Evolutionary conservation across 2,329 filamentous ascomycete genomes (phyloP).

Genomic region (Pseudogymnoascus sp.): DNA sequence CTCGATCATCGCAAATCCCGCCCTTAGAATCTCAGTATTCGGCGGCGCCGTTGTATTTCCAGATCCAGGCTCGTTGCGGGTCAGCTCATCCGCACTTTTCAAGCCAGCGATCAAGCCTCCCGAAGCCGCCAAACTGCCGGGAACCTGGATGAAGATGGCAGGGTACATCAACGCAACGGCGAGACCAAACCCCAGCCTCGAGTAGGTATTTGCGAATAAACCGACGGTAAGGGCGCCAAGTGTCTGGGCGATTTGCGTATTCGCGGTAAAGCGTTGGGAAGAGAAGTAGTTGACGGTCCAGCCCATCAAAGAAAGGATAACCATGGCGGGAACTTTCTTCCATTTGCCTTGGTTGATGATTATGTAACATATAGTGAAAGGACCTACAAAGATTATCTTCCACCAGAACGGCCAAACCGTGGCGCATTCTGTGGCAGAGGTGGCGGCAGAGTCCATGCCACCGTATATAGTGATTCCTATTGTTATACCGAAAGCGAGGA

Average conservation of each 20-base stretch:
- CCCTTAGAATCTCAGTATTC: conserved; percentile 33
- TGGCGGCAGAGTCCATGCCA: conserved; percentile 40
- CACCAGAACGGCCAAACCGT: conserved; percentile 42
- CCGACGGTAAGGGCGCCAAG: conserved; percentile 71
- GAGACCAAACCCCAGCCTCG: conserved; percentile 51
- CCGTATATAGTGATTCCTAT: conserved; percentile 50
- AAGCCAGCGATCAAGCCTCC: conserved; percentile 55
- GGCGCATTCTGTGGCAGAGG: conserved; percentile 38
- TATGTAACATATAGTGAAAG: conserved; percentile 65
- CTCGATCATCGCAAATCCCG: conserved; percentile 35
- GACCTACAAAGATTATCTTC: conserved; percentile 65
- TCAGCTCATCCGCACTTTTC: conserved; percentile 48
- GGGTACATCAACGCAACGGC: conserved; percentile 80
- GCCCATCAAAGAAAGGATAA: conserved; percentile 63
- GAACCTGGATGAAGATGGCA: conserved; percentile 70
- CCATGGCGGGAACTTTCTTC: conserved; percentile 73
- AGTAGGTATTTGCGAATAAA: conserved; percentile 70
- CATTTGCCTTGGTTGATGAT: conserved; percentile 76
- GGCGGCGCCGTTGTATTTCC: conserved; percentile 20
- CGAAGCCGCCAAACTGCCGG: conserved; percentile 51
- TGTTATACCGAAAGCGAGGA: conserved; percentile 50
- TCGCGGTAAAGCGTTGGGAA: conserved; percentile 57
- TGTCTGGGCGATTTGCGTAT: conserved; percentile 69
- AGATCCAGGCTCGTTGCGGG: conserved; percentile 23
- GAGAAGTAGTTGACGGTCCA: conserved; percentile 73